Evolutionary conservation across 1,284 basidiomycete genomes (phyloP).

Genomic region (Ustilago loliicola): DNA sequence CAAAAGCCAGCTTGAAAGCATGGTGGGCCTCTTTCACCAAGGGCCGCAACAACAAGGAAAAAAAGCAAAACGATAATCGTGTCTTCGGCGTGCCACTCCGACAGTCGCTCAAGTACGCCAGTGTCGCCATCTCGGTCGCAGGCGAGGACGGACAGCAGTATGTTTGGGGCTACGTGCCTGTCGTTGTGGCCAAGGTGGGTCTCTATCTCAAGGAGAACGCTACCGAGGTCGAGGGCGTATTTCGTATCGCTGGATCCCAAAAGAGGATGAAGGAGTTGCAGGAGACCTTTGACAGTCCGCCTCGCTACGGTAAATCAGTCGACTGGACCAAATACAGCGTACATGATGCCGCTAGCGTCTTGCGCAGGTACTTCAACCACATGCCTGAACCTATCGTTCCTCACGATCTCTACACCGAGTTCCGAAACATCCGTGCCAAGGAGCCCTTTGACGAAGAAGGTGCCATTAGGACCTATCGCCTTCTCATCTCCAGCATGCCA

Average conservation of each 20-base stretch:
- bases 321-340: conserved; percentile 93
- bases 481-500: conserved; percentile 85
- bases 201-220: conserved; percentile 73
- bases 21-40: conserved; percentile 67
- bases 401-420: conserved; percentile 86
- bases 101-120: conserved; percentile 86
- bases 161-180: conserved; percentile 83
- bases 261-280: conserved; percentile 97
- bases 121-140: conserved; percentile 93
- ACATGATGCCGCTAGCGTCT: conserved; percentile 96
- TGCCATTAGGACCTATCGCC: conserved; percentile 76
- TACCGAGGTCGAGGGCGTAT: conserved; percentile 94
- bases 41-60: conserved; percentile 43
- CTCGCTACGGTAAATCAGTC: conserved; percentile 90
- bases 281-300: conserved; percentile 86
- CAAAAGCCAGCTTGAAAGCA: conserved; percentile 56
- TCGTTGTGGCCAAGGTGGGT: conserved; percentile 95
- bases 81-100: conserved; percentile 87
- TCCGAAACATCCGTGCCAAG: conserved; percentile 79
- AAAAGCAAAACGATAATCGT: conserved; percentile 39
- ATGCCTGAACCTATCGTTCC: conserved; percentile 96
- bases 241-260: conserved; percentile 81
- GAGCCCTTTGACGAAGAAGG: conserved; percentile 55
- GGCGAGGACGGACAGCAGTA: conserved; percentile 73
- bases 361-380: conserved; percentile 92